phyloP scores from a whole-genome alignment of 2,329 filamentous ascomycete species.

The Rachicladosporium sp. region DNA sequence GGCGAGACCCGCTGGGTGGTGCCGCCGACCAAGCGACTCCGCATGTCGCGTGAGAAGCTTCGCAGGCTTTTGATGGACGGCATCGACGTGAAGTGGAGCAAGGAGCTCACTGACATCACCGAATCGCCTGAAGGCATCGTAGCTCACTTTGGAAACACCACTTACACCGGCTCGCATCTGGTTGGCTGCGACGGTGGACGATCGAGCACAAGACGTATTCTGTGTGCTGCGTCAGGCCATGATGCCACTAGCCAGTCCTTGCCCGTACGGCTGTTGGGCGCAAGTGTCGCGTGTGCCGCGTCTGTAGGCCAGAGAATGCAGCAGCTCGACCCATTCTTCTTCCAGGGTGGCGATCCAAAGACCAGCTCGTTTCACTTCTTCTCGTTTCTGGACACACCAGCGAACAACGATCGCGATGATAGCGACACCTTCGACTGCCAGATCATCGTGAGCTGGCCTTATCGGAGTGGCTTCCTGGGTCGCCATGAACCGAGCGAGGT shows the following conservation, averaged over 20 bases:
- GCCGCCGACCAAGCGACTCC: conserved; percentile 8
- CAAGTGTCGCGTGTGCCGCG: conserved; percentile 29
- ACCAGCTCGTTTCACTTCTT: conserved; percentile 43
- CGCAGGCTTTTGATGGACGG: conserved; percentile 4
- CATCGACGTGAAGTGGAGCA: conserved; percentile 8
- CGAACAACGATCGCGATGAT: conserved; percentile 17
- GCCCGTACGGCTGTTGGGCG: conserved; percentile 34
- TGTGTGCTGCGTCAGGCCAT: neutral
- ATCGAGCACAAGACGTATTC: neutral
- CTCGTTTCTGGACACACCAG: conserved; percentile 40
- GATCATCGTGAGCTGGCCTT: conserved; percentile 41
- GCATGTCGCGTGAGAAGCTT: conserved; percentile 6
- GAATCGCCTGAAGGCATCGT: neutral
- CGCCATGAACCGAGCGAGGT: conserved; percentile 22
- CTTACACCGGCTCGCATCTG: conserved; percentile 63
- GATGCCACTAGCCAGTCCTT: conserved; percentile 21
- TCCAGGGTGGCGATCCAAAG: conserved; percentile 41
- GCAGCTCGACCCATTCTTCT: conserved; percentile 41
- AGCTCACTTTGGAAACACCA: neutral
- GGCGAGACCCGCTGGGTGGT: conserved; percentile 20
- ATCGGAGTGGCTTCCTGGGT: conserved; percentile 12
- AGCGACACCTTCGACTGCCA: conserved; percentile 6
- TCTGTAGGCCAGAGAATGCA: conserved; percentile 33
- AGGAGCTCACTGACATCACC: conserved; percentile 2
- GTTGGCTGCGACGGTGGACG: conserved; percentile 47